A percentile compares a stretch with the other conserved stretches of the same genome.
phyloP scores from a whole-genome alignment of 2,329 filamentous ascomycete species.

The Diaporthe ampelina region DNA sequence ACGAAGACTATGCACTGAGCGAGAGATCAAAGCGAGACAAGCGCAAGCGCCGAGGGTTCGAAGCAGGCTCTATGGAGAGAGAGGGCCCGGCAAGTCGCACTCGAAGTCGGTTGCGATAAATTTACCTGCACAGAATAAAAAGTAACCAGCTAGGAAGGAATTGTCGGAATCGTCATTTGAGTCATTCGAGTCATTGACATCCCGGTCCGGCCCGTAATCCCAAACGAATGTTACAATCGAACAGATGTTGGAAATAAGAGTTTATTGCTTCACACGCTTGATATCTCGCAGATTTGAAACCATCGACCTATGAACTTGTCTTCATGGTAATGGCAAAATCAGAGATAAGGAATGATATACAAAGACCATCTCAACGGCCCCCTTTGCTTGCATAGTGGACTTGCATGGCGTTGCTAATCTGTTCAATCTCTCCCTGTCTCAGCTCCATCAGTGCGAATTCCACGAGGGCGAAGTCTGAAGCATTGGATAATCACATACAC shows the following conservation, averaged over 20 bases:
- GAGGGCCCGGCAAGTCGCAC: neutral
- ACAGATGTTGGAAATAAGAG: too few relatives aligned
- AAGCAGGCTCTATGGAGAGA: neutral
- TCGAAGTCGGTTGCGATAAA: constrained; percentile 10
- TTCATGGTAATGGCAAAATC: too few relatives aligned
- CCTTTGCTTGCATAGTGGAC: neutral
- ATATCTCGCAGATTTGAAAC: too few relatives aligned
- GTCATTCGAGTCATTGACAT: too few relatives aligned
- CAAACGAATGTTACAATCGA: too few relatives aligned
- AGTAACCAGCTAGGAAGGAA: too few relatives aligned
- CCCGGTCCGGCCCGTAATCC: too few relatives aligned
- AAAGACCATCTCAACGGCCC: neutral
- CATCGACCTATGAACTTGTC: too few relatives aligned
- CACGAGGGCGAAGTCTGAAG: neutral
- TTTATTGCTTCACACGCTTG: too few relatives aligned
- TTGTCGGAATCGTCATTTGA: too few relatives aligned
- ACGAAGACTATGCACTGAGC: neutral
- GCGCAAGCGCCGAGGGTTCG: neutral
- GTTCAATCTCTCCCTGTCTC: neutral
- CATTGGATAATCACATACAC: neutral
- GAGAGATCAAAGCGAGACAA: neutral
- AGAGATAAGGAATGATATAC: neutral
- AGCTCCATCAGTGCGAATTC: neutral
- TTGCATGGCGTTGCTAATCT: neutral
- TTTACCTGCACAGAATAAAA: neutral